phyloP scores from a whole-genome alignment of 2,329 filamentous ascomycete genomes.

The Xylariaceae sp. region DNA sequence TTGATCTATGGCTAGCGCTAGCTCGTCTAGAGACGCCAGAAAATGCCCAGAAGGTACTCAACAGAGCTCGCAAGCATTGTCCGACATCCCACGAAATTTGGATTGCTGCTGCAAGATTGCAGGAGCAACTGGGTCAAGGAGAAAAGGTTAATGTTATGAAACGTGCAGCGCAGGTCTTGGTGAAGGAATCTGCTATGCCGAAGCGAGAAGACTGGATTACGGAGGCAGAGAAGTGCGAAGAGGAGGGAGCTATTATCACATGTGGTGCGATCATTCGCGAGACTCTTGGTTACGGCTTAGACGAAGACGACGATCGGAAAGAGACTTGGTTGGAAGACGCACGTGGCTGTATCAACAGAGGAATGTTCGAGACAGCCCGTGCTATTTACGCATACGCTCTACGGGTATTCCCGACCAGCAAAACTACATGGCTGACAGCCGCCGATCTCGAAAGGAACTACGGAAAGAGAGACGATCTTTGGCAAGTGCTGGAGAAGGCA shows the following conservation, averaged over 20 bases:
- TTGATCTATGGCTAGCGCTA: constrained; percentile 91
- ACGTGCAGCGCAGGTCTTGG: constrained; percentile 80
- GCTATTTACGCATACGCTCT: constrained; percentile 91
- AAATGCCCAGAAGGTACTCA: constrained; percentile 90
- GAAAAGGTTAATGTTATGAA: constrained; percentile 89
- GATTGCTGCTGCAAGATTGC: constrained; percentile 87
- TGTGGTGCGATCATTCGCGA: constrained; percentile 87
- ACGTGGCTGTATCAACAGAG: constrained; percentile 71
- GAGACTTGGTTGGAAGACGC: constrained; percentile 96
- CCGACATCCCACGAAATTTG: constrained; percentile 93
- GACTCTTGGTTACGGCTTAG: constrained; percentile 86
- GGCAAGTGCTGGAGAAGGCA: constrained; percentile 82
- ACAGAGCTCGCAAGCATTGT: constrained; percentile 88
- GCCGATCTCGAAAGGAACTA: constrained; percentile 89
- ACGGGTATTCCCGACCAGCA: constrained; percentile 82
- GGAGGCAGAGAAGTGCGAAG: constrained; percentile 91
- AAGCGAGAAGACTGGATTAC: constrained; percentile 96
- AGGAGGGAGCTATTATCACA: constrained; percentile 80
- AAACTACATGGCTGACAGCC: constrained; percentile 82
- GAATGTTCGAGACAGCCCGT: constrained; percentile 81
- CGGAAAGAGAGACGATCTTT: constrained; percentile 75
- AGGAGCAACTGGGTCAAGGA: constrained; percentile 78
- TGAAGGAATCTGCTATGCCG: constrained; percentile 89
- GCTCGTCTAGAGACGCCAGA: constrained; percentile 84
- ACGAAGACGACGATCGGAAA: constrained; percentile 94